Evolutionary conservation across 306 rosid genomes (phyloP).

Genomic region (Urtica urens): DNA sequence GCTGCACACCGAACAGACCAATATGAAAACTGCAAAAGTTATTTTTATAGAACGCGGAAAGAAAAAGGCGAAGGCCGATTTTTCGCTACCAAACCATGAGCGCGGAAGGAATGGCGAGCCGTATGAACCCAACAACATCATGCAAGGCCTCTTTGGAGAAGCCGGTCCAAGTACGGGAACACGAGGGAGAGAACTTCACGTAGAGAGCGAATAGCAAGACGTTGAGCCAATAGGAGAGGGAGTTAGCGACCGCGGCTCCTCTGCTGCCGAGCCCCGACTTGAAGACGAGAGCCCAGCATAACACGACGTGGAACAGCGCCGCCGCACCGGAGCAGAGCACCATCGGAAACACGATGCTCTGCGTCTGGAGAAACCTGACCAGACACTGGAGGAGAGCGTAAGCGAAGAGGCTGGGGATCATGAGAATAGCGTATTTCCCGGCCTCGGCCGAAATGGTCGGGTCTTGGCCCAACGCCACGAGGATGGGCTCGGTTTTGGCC

Average conservation of each 20-base stretch:
- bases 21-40: not conserved
- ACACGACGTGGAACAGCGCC: constrained; percentile 25
- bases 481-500: constrained; percentile 30
- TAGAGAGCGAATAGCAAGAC: constrained; percentile 36
- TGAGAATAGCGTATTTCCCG: constrained; percentile 34
- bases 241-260: constrained; percentile 56
- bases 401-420: constrained; percentile 53
- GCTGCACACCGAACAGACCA: constrained; percentile 22
- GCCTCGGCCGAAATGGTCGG: constrained; percentile 36
- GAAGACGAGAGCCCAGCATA: constrained; percentile 48
- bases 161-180: constrained; percentile 55
- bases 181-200: constrained; percentile 40
- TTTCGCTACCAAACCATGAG: constrained; percentile 76
- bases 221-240: constrained; percentile 51
- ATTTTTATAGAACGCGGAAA: not conserved
- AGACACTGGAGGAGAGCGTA: constrained; percentile 47
- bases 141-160: constrained; percentile 44
- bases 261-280: constrained; percentile 39
- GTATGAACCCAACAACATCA: constrained; percentile 25
- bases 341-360: constrained; percentile 63
- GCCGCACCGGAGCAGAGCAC: constrained; percentile 37
- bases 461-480: constrained; percentile 42
- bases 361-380: constrained; percentile 47
- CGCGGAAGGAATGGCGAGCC: constrained; percentile 52
- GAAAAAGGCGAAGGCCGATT: not conserved